A percentile compares a stretch with the other conserved stretches of the same genome.
These are phyloP conservation scores for Cyamopsis tetragonoloba DNA, from an alignment of 306 rosid genomes.

Conservation along the genomic window DNA sequence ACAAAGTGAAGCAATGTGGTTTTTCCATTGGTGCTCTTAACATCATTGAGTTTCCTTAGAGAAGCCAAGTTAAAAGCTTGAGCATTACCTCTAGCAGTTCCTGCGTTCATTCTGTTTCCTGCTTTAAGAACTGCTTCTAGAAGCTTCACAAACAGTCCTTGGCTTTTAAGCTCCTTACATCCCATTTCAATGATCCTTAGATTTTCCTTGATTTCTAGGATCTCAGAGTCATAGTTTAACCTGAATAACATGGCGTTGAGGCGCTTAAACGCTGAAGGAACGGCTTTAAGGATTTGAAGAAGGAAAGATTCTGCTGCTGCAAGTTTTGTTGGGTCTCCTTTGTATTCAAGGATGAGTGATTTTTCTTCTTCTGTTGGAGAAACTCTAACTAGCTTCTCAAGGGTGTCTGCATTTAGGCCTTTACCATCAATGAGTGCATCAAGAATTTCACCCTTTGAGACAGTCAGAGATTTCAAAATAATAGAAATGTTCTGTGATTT, in stretches of 20 bases:
- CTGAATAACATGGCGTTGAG: constrained; percentile 68
- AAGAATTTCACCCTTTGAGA: constrained; percentile 45
- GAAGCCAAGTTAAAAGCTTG: constrained; percentile 74
- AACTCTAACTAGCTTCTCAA: constrained; percentile 65
- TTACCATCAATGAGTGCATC: constrained; percentile 61
- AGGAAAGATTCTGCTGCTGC: constrained; percentile 73
- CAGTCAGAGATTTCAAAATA: constrained; percentile 53
- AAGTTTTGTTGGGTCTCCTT: constrained; percentile 53
- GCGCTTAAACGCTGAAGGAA: constrained; percentile 73
- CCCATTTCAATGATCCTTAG: constrained; percentile 54
- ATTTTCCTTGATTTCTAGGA: constrained; percentile 46
- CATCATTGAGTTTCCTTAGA: constrained; percentile 78
- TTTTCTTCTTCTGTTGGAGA: constrained; percentile 62
- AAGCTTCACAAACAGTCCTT: constrained; percentile 70
- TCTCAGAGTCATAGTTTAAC: constrained; percentile 41
- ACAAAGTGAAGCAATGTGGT: constrained; percentile 83
- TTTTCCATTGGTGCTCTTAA: constrained; percentile 64
- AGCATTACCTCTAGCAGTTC: constrained; percentile 83
- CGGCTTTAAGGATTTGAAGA: constrained; percentile 47
- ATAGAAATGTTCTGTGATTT: constrained; percentile 79
- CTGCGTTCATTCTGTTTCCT: constrained; percentile 83
- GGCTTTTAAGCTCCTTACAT: constrained; percentile 56
- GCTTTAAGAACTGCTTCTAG: constrained; percentile 86
- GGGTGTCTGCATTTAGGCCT: constrained; percentile 53
- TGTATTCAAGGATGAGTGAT: constrained; percentile 45